These are phyloP conservation scores for Paecilomyces fulvus DNA, from an alignment of 2,329 filamentous ascomycete genomes.

Conservation along the genomic window DNA sequence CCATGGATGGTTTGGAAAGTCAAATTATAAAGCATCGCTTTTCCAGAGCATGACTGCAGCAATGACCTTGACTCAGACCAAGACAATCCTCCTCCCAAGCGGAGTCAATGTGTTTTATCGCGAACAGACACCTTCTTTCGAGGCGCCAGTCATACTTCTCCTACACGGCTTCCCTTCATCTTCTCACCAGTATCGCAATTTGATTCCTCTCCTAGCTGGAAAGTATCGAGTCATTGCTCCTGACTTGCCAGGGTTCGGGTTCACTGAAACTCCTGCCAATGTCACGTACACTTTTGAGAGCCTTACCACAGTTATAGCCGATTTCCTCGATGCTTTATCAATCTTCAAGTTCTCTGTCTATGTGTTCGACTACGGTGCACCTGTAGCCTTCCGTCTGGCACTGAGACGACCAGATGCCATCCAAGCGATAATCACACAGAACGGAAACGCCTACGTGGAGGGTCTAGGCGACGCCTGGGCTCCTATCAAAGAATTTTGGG, in stretches of 20 bases:
- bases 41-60: neutral
- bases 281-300: slow-evolving; percentile 50
- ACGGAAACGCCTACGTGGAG: slow-evolving; percentile 53
- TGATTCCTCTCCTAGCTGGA: slow-evolving; percentile 36
- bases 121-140: slow-evolving; percentile 20
- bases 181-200: slow-evolving; percentile 38
- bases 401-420: slow-evolving; percentile 41
- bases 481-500: slow-evolving; percentile 41
- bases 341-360: slow-evolving; percentile 47
- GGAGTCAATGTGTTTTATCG: slow-evolving; percentile 30
- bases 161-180: slow-evolving; percentile 42
- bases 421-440: slow-evolving; percentile 49
- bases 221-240: slow-evolving; percentile 45
- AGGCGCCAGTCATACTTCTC: slow-evolving; percentile 34
- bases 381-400: slow-evolving; percentile 47
- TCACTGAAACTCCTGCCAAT: slow-evolving; percentile 41
- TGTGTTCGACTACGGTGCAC: slow-evolving; percentile 57
- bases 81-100: neutral
- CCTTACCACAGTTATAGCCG: slow-evolving; percentile 40
- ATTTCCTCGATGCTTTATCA: slow-evolving; percentile 42
- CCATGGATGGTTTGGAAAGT: neutral
- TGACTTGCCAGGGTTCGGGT: slow-evolving; percentile 53
- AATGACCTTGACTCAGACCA: neutral
- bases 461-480: slow-evolving; percentile 48
- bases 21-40: neutral